Evolutionary conservation across 192 early-diverging fungal genomes (phyloP).

Genomic region (Dissophora globulifera): DNA sequence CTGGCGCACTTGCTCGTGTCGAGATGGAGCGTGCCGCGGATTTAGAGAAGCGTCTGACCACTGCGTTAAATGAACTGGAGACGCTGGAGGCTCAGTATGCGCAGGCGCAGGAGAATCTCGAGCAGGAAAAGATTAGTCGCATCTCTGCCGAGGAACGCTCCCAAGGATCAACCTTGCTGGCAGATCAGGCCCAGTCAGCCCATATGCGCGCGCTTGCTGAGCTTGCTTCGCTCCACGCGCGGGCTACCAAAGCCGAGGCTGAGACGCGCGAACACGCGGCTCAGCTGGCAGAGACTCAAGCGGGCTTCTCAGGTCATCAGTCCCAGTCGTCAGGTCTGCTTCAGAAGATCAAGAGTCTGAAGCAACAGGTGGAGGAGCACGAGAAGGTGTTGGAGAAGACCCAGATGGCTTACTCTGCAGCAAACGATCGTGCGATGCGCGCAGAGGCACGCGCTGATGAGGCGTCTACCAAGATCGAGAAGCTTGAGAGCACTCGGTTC

Average conservation of each 20-base stretch:
- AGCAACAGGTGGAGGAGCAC: slow-evolving; percentile 55
- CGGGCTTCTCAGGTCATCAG: slow-evolving; percentile 52
- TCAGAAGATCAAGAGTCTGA: slow-evolving; percentile 30
- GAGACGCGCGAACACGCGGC: slow-evolving; percentile 53
- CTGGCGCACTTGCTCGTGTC: slow-evolving; percentile 46
- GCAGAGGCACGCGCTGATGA: slow-evolving; percentile 48
- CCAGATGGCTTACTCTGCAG: slow-evolving; percentile 44
- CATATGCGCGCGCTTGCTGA: slow-evolving; percentile 59
- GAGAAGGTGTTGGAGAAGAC: slow-evolving; percentile 51
- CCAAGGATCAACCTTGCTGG: slow-evolving; percentile 48
- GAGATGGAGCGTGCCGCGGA: slow-evolving; percentile 58
- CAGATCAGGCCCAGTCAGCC: slow-evolving; percentile 62
- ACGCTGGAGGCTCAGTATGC: slow-evolving; percentile 32
- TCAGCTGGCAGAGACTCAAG: slow-evolving; percentile 47
- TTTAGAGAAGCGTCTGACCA: slow-evolving; percentile 58
- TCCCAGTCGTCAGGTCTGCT: slow-evolving; percentile 30
- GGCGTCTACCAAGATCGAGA: slow-evolving; percentile 39
- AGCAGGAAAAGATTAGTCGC: slow-evolving; percentile 55
- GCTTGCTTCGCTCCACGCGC: slow-evolving; percentile 50
- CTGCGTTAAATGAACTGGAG: slow-evolving; percentile 57
- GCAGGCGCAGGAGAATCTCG: slow-evolving; percentile 49
- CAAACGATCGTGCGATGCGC: slow-evolving; percentile 53
- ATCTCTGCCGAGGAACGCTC: slow-evolving; percentile 60
- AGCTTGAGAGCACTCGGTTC: slow-evolving; percentile 47
- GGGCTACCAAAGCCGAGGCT: slow-evolving; percentile 56